Evolutionary conservation across 208 protist species (phyloP), one percentile per base, ranked within the genome.

Genomic region (Perkinsela sp.): DNA sequence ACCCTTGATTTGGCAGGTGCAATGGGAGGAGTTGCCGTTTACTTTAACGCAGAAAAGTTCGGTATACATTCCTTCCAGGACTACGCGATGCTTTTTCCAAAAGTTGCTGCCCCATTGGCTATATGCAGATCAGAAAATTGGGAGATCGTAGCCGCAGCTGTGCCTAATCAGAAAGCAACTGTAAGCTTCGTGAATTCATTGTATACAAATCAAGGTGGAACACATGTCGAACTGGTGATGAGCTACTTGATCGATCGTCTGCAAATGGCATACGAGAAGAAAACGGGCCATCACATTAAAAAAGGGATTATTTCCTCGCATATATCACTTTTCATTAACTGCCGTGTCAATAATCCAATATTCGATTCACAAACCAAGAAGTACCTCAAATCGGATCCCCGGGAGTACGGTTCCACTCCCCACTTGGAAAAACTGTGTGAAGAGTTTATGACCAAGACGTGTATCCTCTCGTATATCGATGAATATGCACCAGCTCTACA

Each of bases 291-390:
- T 30, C 82, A 90, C 0, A 82, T 98, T 30, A 97, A 96, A 76
- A 82, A 93, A 29, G 78, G 86, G 48, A 93, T 97, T 75, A 89
- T 99, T 68, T 96, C 95, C 48, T 85, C 87, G 29, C 90, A 98
- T 77, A 69, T 99, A n/a, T 98, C 85, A 73, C 72, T 99, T 30
- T 99, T 99, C 77, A 80, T 99, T 66, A 98, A 97, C 73, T 93
- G 82, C 68, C 85, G 99, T 30, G 97, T 99, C 72, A 95, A 97
- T 31, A 99, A 99, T 76, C 97, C 98, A 1, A 77, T 92, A 6
- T 99, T 99, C 77, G 96, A 99, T 74, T 97, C 93, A 28, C 97
- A 99, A 85, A 99, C 96, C 28, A 99, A 99, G 85, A 95, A 98
- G 75, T 95, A 86, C 22, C 86, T 99, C 30, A 98, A 89, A 30